These are phyloP conservation scores for Cyamopsis tetragonoloba DNA, from an alignment of 306 rosid genomes.

Conservation along the genomic window DNA sequence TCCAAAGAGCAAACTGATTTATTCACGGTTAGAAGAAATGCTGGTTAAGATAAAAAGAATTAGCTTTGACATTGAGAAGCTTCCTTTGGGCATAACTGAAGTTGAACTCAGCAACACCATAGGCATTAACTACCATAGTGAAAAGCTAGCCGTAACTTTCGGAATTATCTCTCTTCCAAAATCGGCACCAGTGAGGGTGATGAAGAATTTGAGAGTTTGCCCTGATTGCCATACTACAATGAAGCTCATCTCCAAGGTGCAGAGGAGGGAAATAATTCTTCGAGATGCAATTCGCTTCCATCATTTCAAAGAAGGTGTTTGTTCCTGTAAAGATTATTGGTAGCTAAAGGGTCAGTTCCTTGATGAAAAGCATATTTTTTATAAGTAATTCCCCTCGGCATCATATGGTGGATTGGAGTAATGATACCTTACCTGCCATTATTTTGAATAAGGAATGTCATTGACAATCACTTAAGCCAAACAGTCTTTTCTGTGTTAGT, in stretches of 20 bases:
- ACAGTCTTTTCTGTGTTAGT: neutral
- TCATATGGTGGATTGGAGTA: neutral
- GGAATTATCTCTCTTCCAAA: conserved; percentile 45
- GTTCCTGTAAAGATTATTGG: conserved; percentile 65
- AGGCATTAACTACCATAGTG: conserved; percentile 45
- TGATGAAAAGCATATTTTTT: neutral
- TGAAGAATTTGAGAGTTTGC: conserved; percentile 67
- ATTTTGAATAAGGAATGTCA: no score
- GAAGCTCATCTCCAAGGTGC: conserved; percentile 48
- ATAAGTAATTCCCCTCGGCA: neutral
- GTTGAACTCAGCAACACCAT: neutral
- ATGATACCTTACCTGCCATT: no score
- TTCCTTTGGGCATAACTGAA: conserved; percentile 17
- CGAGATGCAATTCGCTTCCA: conserved; percentile 60
- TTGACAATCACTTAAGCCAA: conserved; percentile 5
- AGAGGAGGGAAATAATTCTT: conserved; percentile 51
- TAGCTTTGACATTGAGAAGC: neutral
- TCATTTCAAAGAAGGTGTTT: conserved; percentile 50
- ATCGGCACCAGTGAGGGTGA: conserved; percentile 60
- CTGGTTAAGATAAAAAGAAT: conserved; percentile 33
- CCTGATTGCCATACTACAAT: conserved; percentile 52
- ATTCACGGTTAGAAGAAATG: conserved; percentile 37
- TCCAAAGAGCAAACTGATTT: conserved; percentile 36
- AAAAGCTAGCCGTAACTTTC: conserved; percentile 59
- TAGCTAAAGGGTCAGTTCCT: conserved; percentile 24